Evolutionary conservation across 768 basidiomycete species (phyloP).

Genomic region (Pulveroboletus sp.): DNA sequence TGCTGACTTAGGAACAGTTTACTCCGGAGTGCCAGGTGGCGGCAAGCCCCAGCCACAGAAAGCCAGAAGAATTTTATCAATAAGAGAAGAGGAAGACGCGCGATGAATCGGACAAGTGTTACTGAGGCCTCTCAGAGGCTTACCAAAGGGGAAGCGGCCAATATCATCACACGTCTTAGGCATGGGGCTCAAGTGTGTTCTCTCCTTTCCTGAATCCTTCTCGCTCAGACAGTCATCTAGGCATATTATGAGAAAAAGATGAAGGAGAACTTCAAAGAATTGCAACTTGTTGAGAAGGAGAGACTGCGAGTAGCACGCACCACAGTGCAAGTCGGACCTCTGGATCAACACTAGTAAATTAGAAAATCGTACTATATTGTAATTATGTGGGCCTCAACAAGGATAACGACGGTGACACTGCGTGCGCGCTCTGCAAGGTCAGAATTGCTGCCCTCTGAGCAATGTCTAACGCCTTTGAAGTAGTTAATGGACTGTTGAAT

Average conservation of each 20-base stretch:
- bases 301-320: conserved; percentile 45
- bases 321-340: conserved; percentile 58
- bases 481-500: conserved; percentile 41
- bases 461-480: conserved; percentile 43
- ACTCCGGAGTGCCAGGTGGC: conserved; percentile 62
- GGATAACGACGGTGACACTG: conserved; percentile 65
- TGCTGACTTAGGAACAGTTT: conserved; percentile 38
- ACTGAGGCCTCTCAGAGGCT: conserved; percentile 37
- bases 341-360: conserved; percentile 20
- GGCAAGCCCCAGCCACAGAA: conserved; percentile 54
- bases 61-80: conserved; percentile 53
- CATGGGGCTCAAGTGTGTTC: conserved; percentile 65
- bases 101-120: conserved; percentile 14
- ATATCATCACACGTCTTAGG: conserved; percentile 70
- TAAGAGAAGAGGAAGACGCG: conserved; percentile 44
- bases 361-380: not conserved
- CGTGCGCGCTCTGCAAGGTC: conserved; percentile 51
- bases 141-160: conserved; percentile 77
- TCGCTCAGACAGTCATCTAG: conserved; percentile 29
- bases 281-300: conserved; percentile 43
- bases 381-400: conserved; percentile 10
- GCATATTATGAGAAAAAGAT: conserved; percentile 51
- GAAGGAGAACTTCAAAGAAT: conserved; percentile 37
- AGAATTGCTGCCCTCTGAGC: conserved; percentile 65
- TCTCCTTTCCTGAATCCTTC: not conserved